Conservation (phyloP, 768 basidiomycete genomes). For the Podaxis sp. region DNA sequence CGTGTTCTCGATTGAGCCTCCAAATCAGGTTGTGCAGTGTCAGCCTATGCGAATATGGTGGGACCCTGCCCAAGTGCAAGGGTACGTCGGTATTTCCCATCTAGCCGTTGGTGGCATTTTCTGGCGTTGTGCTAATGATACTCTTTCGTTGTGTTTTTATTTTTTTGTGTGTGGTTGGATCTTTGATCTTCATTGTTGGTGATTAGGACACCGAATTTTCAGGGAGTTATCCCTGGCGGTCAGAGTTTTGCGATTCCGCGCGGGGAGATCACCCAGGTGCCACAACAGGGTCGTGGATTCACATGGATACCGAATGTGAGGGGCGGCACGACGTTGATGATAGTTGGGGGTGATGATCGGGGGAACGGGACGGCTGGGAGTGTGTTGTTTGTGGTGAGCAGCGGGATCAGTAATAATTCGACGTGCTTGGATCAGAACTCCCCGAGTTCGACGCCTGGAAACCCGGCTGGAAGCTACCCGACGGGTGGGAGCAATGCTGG, state of each 20-base stretch:
- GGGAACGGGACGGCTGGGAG: conserved; percentile 72
- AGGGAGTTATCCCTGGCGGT: conserved; percentile 77
- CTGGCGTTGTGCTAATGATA: neutral
- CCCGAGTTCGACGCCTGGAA: conserved; percentile 74
- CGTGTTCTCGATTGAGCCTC: conserved; percentile 56
- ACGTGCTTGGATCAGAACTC: conserved; percentile 56
- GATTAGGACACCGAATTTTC: conserved; percentile 54
- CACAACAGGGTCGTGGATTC: conserved; percentile 56
- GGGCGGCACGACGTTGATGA: conserved; percentile 58
- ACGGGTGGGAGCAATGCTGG: conserved; percentile 41
- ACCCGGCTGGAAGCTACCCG: conserved; percentile 67
- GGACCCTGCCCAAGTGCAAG: conserved; percentile 45
- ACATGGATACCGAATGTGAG: conserved; percentile 62
- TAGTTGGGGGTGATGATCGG: conserved; percentile 63
- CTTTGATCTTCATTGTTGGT: neutral
- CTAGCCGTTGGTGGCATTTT: neutral
- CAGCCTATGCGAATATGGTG: conserved; percentile 61
- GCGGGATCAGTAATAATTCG: conserved; percentile 42
- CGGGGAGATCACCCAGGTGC: conserved; percentile 38
- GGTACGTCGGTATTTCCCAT: conserved; percentile 31
- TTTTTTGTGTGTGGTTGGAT: neutral
- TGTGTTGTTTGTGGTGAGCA: conserved; percentile 47
- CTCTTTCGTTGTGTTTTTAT: neutral
- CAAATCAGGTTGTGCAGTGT: conserved; percentile 66
- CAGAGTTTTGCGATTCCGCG: conserved; percentile 65